A percentile compares a stretch with the other conserved stretches of the same genome.
phyloP scores from a whole-genome alignment of 805 yeast genomes.

The Saccharomycopsis microspora region DNA sequence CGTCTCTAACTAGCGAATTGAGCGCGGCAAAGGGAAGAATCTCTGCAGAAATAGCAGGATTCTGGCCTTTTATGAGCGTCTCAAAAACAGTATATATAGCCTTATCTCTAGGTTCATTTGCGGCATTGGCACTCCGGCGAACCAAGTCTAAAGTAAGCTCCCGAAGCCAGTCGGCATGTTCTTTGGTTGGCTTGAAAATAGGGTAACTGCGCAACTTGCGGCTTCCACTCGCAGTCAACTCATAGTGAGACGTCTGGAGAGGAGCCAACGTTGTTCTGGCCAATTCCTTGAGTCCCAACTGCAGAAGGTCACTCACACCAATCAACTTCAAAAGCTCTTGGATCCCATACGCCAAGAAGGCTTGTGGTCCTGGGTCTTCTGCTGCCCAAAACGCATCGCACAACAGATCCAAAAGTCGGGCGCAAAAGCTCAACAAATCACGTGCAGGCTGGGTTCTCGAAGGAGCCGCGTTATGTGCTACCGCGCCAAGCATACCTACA shows the following conservation, averaged over 20 bases:
- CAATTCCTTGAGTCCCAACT: constrained; percentile 35
- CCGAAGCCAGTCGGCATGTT: constrained; percentile 63
- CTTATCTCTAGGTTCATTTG: constrained; percentile 18
- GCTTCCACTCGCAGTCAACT: constrained; percentile 41
- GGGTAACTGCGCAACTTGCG: constrained; percentile 46
- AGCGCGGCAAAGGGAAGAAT: constrained; percentile 69
- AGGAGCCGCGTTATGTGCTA: constrained; percentile 20
- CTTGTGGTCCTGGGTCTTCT: constrained; percentile 74
- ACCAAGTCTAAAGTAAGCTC: constrained; percentile 58
- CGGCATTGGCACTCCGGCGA: constrained; percentile 23
- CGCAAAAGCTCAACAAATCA: constrained; percentile 29
- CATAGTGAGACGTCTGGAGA: constrained; percentile 60
- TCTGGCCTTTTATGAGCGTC: constrained; percentile 56
- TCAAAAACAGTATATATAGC: constrained; percentile 50
- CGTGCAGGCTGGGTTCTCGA: constrained; percentile 14
- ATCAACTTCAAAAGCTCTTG: constrained; percentile 71
- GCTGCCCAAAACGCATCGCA: constrained; percentile 86
- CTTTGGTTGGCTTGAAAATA: constrained; percentile 41
- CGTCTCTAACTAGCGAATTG: constrained; percentile 41
- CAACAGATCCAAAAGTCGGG: constrained; percentile 31
- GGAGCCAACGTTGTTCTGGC: constrained; percentile 71
- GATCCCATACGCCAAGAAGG: constrained; percentile 77
- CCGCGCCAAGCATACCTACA: constrained; percentile 63
- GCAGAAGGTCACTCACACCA: constrained; percentile 20
- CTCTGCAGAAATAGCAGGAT: constrained; percentile 55